Evolutionary conservation across 108 stramenopile genomes (phyloP), one percentile per base, ranked within the genome.

Genomic region (Conticribra guillardii): DNA sequence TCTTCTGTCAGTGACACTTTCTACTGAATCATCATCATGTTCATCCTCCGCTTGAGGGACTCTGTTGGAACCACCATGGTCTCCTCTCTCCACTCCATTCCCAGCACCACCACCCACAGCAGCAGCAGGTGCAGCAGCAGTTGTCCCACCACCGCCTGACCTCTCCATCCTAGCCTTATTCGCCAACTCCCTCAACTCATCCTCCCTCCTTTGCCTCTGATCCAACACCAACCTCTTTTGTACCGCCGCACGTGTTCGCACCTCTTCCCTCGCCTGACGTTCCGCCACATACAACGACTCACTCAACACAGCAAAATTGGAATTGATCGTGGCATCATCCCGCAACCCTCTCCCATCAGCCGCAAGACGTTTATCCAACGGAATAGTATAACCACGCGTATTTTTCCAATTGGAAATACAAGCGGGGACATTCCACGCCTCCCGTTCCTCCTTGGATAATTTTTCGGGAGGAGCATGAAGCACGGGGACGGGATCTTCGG

Each of bases 331-430:
- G 32, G 65, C 54, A 58, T 90, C 83, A 64, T 98, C 97, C 51
- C 94, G 84, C 69, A 97, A 80, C 15, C 96, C 93, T 29, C 99
- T 87, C 22, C 99, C 99, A 85, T 99, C 99, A 54, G 97, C 97
- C 24, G 98, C 98, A 76, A 98, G 86, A 17, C 99, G 94, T 83
- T 98, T 98, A 83, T 99, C 98, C 41, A 99, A 82, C 14, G 99
- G 97, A 64, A 99, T 98, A 26, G 97, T 98, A 75, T 97, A 99
- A 5, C 99, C 99, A 5, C 95, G 82, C 17, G 91, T 70, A 85
- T 99, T 99, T 84, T 98, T 98, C 98, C 98, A 99, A 76, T 98
- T 98, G 57, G 94, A 96, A 49, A 99, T 92, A 71, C 96, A 97
- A 8, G 98, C 96, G 5, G 99, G 99, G 54, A 99, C 85, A 78